Percentiles rank a stretch among this genome's conserved stretches.
Evolutionary conservation across 768 basidiomycete species (phyloP).

Genomic region (Filobasidium wieringae): DNA sequence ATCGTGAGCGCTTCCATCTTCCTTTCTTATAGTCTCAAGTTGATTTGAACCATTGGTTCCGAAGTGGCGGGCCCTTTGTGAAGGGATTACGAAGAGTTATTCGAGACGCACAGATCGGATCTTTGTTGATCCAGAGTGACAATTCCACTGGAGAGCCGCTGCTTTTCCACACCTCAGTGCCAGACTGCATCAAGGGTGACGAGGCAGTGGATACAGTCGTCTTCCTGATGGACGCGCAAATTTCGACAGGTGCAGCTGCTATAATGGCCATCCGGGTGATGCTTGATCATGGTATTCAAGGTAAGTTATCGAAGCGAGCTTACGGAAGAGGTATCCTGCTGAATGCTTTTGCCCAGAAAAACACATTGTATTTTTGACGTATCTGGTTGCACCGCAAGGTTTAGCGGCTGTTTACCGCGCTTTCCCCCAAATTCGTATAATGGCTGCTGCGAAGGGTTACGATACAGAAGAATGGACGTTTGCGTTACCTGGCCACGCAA

Average conservation of each 20-base stretch:
- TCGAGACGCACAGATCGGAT: slow-evolving; percentile 73
- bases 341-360: slow-evolving; percentile 8
- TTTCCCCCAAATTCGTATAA: slow-evolving; percentile 73
- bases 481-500: slow-evolving; percentile 19
- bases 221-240: slow-evolving; percentile 82
- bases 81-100: slow-evolving; percentile 81
- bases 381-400: slow-evolving; percentile 72
- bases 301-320: slow-evolving; percentile 43
- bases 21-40: not conserved
- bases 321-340: not conserved
- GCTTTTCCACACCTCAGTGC: slow-evolving; percentile 69
- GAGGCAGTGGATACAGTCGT: slow-evolving; percentile 63
- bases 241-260: slow-evolving; percentile 71
- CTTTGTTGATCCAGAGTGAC: slow-evolving; percentile 82
- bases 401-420: slow-evolving; percentile 66
- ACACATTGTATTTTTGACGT: slow-evolving; percentile 72
- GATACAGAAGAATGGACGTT: slow-evolving; percentile 50
- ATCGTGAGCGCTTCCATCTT: slow-evolving; percentile 48
- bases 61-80: slow-evolving; percentile 68
- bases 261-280: slow-evolving; percentile 89
- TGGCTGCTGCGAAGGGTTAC: slow-evolving; percentile 73
- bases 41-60: slow-evolving; percentile 8
- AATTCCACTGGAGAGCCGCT: slow-evolving; percentile 73
- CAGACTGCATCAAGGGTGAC: slow-evolving; percentile 55
- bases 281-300: slow-evolving; percentile 77